phyloP scores from a whole-genome alignment of 176 grass and related monocot species.

The Elymus sibiricus region DNA sequence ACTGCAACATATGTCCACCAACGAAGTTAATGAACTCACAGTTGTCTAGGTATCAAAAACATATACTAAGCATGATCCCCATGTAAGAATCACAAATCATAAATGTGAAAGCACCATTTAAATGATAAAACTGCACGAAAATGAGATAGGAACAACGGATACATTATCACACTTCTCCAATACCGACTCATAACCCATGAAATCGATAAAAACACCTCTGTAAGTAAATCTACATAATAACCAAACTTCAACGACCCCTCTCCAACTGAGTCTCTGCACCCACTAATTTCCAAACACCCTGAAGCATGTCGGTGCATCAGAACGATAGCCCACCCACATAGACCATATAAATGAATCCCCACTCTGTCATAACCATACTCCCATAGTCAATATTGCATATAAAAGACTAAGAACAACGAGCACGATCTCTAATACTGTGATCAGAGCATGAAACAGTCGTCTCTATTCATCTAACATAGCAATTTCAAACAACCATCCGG shows the following conservation, averaged over 20 bases:
- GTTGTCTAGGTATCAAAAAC: neutral
- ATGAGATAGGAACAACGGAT: too few relatives aligned
- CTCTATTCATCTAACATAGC: neutral
- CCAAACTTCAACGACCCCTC: neutral
- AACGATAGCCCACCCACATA: neutral
- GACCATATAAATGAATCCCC: neutral
- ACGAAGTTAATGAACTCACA: neutral
- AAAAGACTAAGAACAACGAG: neutral
- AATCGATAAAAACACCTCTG: neutral
- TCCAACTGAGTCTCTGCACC: neutral
- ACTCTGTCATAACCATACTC: neutral
- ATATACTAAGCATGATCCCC: neutral
- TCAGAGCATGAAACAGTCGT: neutral
- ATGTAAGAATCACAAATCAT: neutral
- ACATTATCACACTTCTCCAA: neutral
- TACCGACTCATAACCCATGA: neutral
- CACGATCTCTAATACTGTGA: neutral
- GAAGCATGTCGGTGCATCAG: neutral
- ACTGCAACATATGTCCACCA: neutral
- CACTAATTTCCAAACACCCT: neutral
- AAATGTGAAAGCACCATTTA: neutral
- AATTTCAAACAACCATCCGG: neutral
- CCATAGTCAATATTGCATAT: neutral
- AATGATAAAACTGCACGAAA: neutral
- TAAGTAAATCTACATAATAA: neutral